Evolutionary conservation across 2,329 filamentous ascomycete genomes (phyloP).

Genomic region (Monosporascus sp.): DNA sequence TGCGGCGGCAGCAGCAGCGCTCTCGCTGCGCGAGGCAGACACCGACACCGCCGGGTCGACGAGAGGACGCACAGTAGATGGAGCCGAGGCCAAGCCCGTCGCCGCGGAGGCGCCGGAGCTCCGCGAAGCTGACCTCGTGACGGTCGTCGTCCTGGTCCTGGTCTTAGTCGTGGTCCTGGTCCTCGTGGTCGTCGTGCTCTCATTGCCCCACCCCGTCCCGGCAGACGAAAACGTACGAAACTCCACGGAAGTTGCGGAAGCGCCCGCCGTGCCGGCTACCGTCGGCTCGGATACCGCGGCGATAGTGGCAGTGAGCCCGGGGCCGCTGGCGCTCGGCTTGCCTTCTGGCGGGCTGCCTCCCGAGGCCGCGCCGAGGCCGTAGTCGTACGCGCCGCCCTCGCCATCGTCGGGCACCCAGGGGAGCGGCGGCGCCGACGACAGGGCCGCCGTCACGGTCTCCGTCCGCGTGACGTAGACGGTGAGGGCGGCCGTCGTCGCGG

Average conservation of each 20-base stretch:
- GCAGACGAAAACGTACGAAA: no score
- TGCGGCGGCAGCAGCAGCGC: background rate
- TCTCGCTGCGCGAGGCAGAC: background rate
- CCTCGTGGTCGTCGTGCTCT: background rate
- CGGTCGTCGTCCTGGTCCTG: no score
- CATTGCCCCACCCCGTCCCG: background rate
- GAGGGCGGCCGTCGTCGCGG: background rate
- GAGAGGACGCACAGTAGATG: background rate
- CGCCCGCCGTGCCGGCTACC: no score
- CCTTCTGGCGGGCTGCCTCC: no score
- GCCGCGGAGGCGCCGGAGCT: conserved; percentile 34
- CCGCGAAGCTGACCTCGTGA: no score
- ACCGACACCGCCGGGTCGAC: background rate
- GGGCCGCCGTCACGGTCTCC: background rate
- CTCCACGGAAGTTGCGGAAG: no score
- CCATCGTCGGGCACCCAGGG: background rate
- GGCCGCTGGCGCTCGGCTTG: background rate
- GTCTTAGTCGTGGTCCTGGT: no score
- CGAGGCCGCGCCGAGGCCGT: background rate
- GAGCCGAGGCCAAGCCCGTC: background rate
- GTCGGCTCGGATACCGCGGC: no score
- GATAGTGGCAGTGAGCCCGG: no score
- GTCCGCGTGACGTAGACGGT: background rate
- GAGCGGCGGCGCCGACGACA: background rate
- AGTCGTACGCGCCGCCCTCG: background rate